Conservation (phyloP, 306 rosid species). For the Prunus campanulata region DNA sequence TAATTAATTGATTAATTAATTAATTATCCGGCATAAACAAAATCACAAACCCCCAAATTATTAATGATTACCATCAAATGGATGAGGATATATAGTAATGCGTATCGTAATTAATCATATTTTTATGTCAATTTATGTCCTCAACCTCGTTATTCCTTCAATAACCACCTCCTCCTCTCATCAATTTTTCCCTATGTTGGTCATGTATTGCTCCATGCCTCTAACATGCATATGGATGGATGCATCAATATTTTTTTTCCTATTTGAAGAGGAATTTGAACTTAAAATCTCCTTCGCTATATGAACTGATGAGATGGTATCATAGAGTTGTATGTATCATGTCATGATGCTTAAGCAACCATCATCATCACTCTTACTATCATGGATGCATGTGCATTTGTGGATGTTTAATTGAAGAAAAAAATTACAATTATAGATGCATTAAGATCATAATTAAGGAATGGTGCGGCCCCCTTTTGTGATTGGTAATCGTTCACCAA, state of each 20-base stretch:
- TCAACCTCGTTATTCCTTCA: constrained; percentile 27
- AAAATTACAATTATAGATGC: neutral
- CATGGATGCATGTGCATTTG: neutral
- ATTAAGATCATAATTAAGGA: neutral
- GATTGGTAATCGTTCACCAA: constrained; percentile 35
- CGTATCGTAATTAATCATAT: constrained; percentile 16
- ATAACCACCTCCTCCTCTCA: constrained; percentile 12
- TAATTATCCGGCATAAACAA: too few species aligned
- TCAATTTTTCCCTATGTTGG: neutral
- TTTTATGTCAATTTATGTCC: constrained; percentile 19
- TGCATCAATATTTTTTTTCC: too few species aligned
- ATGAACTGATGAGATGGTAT: too few species aligned
- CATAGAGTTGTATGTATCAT: too few species aligned
- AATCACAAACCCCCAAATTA: neutral
- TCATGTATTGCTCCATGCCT: neutral
- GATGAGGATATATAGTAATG: neutral
- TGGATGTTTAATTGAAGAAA: neutral
- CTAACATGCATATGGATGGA: neutral
- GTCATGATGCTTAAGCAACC: neutral
- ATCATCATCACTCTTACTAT: neutral
- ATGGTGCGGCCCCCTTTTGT: constrained; percentile 26
- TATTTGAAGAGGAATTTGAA: too few species aligned
- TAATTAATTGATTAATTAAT: too few species aligned
- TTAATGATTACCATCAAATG: neutral
- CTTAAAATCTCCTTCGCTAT: too few species aligned